Percentiles rank a stretch among this genome's conserved stretches.
These are phyloP conservation scores for Coemansia sp. DNA, from an alignment of 192 early-diverging fungal species.

Conservation along the genomic window DNA sequence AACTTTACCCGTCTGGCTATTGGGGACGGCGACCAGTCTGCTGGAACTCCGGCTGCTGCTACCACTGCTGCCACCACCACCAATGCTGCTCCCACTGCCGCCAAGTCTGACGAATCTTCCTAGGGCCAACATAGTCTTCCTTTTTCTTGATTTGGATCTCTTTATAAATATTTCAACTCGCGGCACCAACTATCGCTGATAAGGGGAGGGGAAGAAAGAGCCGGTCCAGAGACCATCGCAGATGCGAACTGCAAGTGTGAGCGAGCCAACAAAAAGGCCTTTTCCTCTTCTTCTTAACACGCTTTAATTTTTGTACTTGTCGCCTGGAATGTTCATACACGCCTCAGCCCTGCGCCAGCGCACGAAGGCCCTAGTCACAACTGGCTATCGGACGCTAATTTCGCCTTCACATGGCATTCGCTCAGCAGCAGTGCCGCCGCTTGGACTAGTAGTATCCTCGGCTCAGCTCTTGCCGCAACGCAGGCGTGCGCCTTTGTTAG, in stretches of 20 bases:
- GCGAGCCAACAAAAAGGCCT: not conserved
- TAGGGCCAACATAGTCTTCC: not conserved
- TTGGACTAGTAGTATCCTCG: not conserved
- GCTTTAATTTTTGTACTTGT: not conserved
- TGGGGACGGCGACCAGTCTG: slow-evolving; percentile 8
- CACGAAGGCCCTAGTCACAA: not conserved
- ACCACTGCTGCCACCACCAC: slow-evolving; percentile 2
- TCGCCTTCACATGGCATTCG: not conserved
- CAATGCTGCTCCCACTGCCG: not conserved
- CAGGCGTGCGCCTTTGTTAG: not conserved
- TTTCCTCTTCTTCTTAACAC: not conserved
- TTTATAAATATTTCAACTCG: not conserved
- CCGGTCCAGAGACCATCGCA: slow-evolving; percentile 5
- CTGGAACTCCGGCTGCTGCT: not conserved
- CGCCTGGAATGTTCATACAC: slow-evolving; percentile 3
- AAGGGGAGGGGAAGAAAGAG: not conserved
- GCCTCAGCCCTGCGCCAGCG: not conserved
- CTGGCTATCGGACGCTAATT: slow-evolving; percentile 8
- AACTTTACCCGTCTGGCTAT: slow-evolving; percentile 75
- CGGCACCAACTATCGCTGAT: not conserved
- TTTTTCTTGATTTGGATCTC: not conserved
- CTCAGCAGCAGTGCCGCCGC: not conserved
- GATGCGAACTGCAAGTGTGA: not conserved
- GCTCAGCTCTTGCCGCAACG: not conserved
- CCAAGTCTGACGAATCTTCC: slow-evolving; percentile 11